Evolutionary conservation across 2,329 filamentous ascomycete species (phyloP), one percentile per base, ranked within the genome.

Genomic region (Hypoxylon sp.): DNA sequence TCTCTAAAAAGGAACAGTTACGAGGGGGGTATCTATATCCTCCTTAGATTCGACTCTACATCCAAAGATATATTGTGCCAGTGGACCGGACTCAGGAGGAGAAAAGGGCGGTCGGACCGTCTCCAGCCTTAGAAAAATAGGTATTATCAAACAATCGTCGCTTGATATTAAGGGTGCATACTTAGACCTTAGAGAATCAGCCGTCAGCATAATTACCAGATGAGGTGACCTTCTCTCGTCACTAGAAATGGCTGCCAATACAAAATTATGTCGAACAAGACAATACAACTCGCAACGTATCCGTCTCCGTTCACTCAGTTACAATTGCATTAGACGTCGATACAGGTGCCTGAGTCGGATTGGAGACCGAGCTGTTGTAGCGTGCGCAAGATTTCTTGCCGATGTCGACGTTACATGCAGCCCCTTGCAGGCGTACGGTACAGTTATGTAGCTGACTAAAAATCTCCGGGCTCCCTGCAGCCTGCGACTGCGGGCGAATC

Each of bases 361-460:
- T 54, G 42, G 3, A 48, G 57, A 61, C 49, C 55, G 48, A 48
- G 51, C 45, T 24, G 30, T 46, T 24, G 20, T 28, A 60, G 18
- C 24, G 9, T n/a, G 45, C 36, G 50, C 44, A 64, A 30, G 38
- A 51, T 53, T 56, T 65, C 12, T 20, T 26, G 64, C 42, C 38
- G 40, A 60, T 32, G 28, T 54, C 36, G 38, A 65, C 46, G 65
- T 55, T 59, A 51, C 64, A 67, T 59, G 52, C 56, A 56, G 33
- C 49, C 56, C 61, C 61, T 65, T 62, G 53, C 57, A 68, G 61
- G 50, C 42, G 32, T 56, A 48, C 61, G 30, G 36, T 18, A 9
- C 4, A 2, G 30, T 14, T 9, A 7, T 9, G 22, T 32, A 38
- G 12, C 52, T 20, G 36, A 53, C 36, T 42, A 52, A 56, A n/a